These are phyloP conservation scores for Prunus armeniaca DNA, from an alignment of 306 rosid species.

Conservation along the genomic window DNA sequence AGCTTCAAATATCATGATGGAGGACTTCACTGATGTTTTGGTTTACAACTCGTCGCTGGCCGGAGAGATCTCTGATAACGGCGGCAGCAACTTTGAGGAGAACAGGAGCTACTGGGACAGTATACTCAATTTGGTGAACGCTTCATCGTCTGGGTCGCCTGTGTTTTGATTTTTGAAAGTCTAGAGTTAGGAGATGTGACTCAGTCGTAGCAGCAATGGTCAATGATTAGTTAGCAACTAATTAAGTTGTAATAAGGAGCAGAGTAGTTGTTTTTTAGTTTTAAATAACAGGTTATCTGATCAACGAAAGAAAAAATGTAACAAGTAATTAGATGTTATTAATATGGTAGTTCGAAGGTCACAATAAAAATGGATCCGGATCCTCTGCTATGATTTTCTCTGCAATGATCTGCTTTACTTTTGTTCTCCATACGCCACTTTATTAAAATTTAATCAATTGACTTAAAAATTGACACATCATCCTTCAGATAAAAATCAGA, in stretches of 20 bases:
- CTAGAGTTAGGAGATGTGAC: not conserved
- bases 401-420: too few relatives aligned
- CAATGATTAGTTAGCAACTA: not conserved
- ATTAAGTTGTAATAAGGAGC: not conserved
- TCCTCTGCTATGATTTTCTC: too few relatives aligned
- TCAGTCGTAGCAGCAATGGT: not conserved
- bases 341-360: not conserved
- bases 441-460: too few relatives aligned
- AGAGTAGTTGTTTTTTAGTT: not conserved
- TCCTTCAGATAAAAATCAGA: too few relatives aligned
- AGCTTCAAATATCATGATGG: conserved; percentile 30
- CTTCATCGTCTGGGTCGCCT: conserved; percentile 41
- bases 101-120: conserved; percentile 86
- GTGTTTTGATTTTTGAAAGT: conserved; percentile 27
- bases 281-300: not conserved
- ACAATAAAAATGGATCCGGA: too few relatives aligned
- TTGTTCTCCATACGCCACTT: too few relatives aligned
- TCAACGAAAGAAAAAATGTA: not conserved
- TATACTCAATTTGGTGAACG: conserved; percentile 65
- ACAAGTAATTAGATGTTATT: not conserved
- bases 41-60: conserved; percentile 47
- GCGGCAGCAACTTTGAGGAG: conserved; percentile 51
- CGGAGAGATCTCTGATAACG: conserved; percentile 43
- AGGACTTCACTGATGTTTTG: conserved; percentile 68
- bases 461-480: too few relatives aligned